Base-by-base conservation (phyloP, 2,329 filamentous ascomycete genomes). In the Apiospora sp. region DNA sequence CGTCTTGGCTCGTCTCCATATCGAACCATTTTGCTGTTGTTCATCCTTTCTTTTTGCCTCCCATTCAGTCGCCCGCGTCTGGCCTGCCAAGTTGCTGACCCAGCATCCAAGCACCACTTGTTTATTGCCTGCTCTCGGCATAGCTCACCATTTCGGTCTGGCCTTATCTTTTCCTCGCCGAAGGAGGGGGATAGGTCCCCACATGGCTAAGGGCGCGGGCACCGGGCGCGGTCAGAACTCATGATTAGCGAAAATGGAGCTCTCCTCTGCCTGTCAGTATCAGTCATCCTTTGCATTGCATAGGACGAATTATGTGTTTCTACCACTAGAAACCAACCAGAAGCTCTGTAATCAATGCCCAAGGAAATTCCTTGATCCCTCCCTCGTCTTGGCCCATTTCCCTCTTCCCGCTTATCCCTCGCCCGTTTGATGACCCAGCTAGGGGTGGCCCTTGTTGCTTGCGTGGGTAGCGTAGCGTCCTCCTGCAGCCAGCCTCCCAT, bases 141-240 rank as follows among this genome's bases (percentile, higher is more conserved):
- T 41, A 13, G 58, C 34, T 64, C 34, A 41, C 58, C 58, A 41
- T 19, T 41, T 64, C 34, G 10, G 58, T 12, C 19, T 64, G 34
- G 58, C 24, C 58, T 64, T 64, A 64, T 64, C 58, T 64, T n/a
- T 64, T 37, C 30, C 58, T 64, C 34, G 34, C 58, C 58, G 8
- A 41, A 58, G 51, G 13, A 34, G 51, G 54, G 30, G 30, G 54
- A 19, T 16, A 14, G 30, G 51, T 64, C 58, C 19, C 58, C 58
- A 64, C 58, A 64, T 64, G 58, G 58, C 58, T 22, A 64, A 41
- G 58, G 58, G 58, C 58, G 58, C 58, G 58, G 58, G 22, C 30
- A 22, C 34, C 58, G 19, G 51, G 58, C 46, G 58, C 54, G 54
- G 54, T 34, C 58, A 64, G 12, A n/a, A 37, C 37, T 37, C 34